Percentiles rank a stretch among this genome's conserved stretches.
These are phyloP conservation scores for Leptodontidium sp. DNA, from an alignment of 2,329 filamentous ascomycete genomes.

Conservation along the genomic window DNA sequence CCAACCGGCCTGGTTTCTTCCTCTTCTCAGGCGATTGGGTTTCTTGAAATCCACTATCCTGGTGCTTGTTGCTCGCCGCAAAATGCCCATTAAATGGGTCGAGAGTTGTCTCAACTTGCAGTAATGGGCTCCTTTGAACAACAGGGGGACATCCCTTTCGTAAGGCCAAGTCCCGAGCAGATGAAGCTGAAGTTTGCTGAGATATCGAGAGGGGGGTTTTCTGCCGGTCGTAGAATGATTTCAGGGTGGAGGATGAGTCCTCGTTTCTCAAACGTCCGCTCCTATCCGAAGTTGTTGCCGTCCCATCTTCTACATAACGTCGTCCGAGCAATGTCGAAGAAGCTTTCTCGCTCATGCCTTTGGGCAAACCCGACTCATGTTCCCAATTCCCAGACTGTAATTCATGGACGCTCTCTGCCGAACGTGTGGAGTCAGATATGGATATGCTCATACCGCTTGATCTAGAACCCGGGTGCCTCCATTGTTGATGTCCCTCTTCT, in stretches of 20 bases:
- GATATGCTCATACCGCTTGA: slow-evolving; percentile 53
- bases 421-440: slow-evolving; percentile 47
- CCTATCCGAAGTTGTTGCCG: slow-evolving; percentile 47
- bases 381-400: slow-evolving; percentile 39
- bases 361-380: slow-evolving; percentile 40
- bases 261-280: slow-evolving; percentile 46
- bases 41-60: slow-evolving; percentile 9
- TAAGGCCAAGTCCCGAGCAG: slow-evolving; percentile 49
- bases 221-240: slow-evolving; percentile 56
- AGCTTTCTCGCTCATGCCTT: slow-evolving; percentile 49
- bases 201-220: slow-evolving; percentile 51
- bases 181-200: slow-evolving; percentile 54
- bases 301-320: slow-evolving; percentile 48
- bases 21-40: slow-evolving; percentile 29
- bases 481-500: slow-evolving; percentile 35
- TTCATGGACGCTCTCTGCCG: slow-evolving; percentile 36
- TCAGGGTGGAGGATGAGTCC: slow-evolving; percentile 55
- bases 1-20: slow-evolving; percentile 44
- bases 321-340: slow-evolving; percentile 56
- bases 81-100: slow-evolving; percentile 39
- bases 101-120: slow-evolving; percentile 37
- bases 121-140: slow-evolving; percentile 40
- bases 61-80: slow-evolving; percentile 22
- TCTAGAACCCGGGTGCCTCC: slow-evolving; percentile 42
- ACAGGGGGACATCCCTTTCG: slow-evolving; percentile 48